These are phyloP conservation scores for Fraxinus baroniana DNA, from an alignment of 305 asterid genomes.

Conservation along the genomic window DNA sequence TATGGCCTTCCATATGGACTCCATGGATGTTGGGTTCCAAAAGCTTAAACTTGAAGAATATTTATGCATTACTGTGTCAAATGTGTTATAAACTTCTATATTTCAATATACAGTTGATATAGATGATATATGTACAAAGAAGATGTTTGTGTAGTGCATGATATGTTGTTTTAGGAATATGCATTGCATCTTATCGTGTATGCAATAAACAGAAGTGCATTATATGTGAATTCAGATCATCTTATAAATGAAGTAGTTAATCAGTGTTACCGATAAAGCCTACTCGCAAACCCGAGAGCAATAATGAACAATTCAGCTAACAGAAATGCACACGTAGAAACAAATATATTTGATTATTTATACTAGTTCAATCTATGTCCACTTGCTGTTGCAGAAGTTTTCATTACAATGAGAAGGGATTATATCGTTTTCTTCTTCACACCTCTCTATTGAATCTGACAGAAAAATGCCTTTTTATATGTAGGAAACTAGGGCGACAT, in stretches of 20 bases:
- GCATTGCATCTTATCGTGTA: background rate
- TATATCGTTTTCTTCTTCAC: background rate
- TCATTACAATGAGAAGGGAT: background rate
- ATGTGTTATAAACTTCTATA: background rate
- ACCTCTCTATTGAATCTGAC: background rate
- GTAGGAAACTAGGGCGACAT: background rate
- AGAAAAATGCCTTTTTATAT: background rate
- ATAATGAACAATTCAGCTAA: background rate
- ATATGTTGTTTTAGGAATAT: background rate
- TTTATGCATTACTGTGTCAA: background rate
- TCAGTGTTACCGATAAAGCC: background rate
- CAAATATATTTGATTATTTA: background rate
- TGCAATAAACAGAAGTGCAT: background rate
- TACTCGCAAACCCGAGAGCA: background rate
- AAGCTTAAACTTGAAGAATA: constrained; percentile 26
- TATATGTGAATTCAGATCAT: constrained; percentile 10
- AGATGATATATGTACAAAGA: constrained; percentile 6
- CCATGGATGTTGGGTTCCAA: constrained; percentile 97
- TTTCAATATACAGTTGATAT: constrained; percentile 1
- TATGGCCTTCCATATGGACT: constrained; percentile 98
- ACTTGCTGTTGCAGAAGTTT: background rate
- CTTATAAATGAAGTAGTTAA: background rate
- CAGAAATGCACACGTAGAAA: background rate
- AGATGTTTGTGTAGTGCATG: background rate
- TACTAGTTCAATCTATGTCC: background rate